Percentiles rank a stretch among this genome's conserved stretches.
Evolutionary conservation across 176 grass and related monocot genomes (phyloP).

Genomic region (Neostapfia colusana): DNA sequence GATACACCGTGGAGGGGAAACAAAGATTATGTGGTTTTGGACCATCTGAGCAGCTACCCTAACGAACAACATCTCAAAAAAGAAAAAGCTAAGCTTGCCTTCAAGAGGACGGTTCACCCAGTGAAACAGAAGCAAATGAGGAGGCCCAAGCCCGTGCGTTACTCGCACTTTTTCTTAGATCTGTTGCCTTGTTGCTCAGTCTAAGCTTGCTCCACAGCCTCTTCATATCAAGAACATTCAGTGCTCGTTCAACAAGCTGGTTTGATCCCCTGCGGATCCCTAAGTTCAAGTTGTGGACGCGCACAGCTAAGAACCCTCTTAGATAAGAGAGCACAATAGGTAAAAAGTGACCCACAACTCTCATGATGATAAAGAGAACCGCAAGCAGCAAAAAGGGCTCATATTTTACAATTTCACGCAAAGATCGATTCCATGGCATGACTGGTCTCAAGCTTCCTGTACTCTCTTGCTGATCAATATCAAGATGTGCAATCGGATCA

Average conservation of each 20-base stretch:
- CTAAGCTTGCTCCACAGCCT: conserved; percentile 71
- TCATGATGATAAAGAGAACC: conserved; percentile 59
- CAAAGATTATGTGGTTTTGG: conserved; percentile 33
- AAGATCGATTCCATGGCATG: conserved; percentile 22
- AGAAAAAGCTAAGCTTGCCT: conserved; percentile 50
- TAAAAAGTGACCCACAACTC: conserved; percentile 8
- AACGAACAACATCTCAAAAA: conserved; percentile 28
- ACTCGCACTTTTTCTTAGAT: conserved; percentile 67
- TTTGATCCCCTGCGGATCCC: conserved; percentile 47
- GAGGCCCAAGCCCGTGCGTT: conserved; percentile 92
- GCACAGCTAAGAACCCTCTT: conserved; percentile 51
- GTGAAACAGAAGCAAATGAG: conserved; percentile 80
- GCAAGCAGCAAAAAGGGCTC: conserved; percentile 52
- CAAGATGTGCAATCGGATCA: conserved; percentile 58
- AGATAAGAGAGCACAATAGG: conserved; percentile 39
- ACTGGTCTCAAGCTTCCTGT: conserved; percentile 33
- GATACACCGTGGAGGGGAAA: conserved; percentile 46
- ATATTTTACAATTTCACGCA: conserved; percentile 36
- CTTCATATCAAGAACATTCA: conserved; percentile 53
- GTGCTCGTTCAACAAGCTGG: conserved; percentile 52
- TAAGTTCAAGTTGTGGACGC: conserved; percentile 45
- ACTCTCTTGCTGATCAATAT: conserved; percentile 45
- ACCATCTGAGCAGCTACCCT: conserved; percentile 44
- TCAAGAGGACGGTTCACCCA: conserved; percentile 69
- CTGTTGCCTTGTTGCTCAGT: conserved; percentile 62